These are phyloP conservation scores for Scedosporium apiospermum DNA, from an alignment of 2,329 filamentous ascomycete genomes.

Conservation along the genomic window DNA sequence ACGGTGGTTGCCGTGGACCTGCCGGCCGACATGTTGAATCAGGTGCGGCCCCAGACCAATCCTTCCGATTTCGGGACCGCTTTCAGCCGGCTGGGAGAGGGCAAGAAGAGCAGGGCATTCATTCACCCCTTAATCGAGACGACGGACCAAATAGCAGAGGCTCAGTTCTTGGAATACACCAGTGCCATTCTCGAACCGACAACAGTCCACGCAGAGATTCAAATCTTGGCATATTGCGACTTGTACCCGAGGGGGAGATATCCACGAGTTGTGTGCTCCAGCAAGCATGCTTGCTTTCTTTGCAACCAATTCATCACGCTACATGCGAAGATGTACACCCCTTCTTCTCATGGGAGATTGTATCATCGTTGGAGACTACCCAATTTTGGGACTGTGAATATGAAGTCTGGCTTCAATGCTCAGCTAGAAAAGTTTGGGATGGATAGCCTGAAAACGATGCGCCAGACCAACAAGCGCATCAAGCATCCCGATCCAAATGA, in stretches of 20 bases:
- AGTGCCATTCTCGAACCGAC: conserved; percentile 13
- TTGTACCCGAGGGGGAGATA: conserved; percentile 13
- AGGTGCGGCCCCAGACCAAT: background rate
- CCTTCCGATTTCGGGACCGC: background rate
- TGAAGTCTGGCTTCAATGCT: background rate
- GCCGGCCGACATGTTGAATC: background rate
- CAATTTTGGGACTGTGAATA: background rate
- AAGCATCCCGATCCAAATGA: background rate
- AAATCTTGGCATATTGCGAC: conserved; percentile 35
- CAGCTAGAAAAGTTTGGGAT: background rate
- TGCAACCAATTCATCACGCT: conserved; percentile 36
- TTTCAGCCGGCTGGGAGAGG: background rate
- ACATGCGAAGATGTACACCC: conserved; percentile 29
- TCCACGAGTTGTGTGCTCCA: conserved; percentile 35
- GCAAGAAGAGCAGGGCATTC: background rate
- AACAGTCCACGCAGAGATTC: conserved; percentile 41
- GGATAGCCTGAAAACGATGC: background rate
- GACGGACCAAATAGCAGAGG: background rate
- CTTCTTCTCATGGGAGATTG: conserved; percentile 31
- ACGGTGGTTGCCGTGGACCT: conserved; percentile 19
- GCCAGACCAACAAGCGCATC: background rate
- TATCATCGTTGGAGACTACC: conserved; percentile 37
- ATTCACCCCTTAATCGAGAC: background rate
- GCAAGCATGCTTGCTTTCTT: conserved; percentile 41
- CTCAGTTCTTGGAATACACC: conserved; percentile 6